These are phyloP conservation scores for Crepidotus variabilis DNA, from an alignment of 768 basidiomycete species.

Conservation along the genomic window DNA sequence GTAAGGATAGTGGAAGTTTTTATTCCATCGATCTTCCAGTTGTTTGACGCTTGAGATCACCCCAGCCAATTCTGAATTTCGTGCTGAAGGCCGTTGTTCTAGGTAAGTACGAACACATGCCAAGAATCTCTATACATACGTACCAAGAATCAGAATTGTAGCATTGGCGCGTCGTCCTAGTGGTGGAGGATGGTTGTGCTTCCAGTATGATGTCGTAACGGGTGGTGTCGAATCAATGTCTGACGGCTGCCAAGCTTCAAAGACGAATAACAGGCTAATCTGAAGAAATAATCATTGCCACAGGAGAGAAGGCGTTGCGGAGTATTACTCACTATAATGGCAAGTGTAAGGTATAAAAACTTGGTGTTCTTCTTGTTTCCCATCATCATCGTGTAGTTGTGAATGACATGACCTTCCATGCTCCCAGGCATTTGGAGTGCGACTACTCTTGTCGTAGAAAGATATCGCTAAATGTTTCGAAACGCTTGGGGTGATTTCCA, in stretches of 20 bases:
- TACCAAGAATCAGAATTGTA: constrained; percentile 73
- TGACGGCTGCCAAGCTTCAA: constrained; percentile 19
- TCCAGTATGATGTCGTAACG: constrained; percentile 54
- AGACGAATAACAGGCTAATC: constrained; percentile 35
- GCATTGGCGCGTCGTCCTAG: constrained; percentile 70
- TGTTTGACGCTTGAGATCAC: constrained; percentile 66
- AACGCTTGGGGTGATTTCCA: too few relatives aligned
- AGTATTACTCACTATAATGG: too few relatives aligned
- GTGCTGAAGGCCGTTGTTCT: constrained; percentile 31
- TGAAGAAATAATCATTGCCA: constrained; percentile 37
- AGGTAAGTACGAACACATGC: not conserved
- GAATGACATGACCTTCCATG: too few relatives aligned
- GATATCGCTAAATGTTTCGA: too few relatives aligned
- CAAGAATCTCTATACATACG: constrained; percentile 8
- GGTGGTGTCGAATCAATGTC: constrained; percentile 58
- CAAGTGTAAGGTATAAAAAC: too few relatives aligned
- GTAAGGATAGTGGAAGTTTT: constrained; percentile 79
- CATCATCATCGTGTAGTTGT: too few relatives aligned
- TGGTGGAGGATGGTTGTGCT: constrained; percentile 26
- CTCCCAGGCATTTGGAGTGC: too few relatives aligned
- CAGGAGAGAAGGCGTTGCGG: too few relatives aligned
- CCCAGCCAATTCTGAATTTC: constrained; percentile 57
- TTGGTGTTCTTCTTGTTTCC: too few relatives aligned
- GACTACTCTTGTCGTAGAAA: too few relatives aligned
- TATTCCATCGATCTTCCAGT: constrained; percentile 90